phyloP scores from a whole-genome alignment of 345 rosid species.

The Citrus medica region DNA sequence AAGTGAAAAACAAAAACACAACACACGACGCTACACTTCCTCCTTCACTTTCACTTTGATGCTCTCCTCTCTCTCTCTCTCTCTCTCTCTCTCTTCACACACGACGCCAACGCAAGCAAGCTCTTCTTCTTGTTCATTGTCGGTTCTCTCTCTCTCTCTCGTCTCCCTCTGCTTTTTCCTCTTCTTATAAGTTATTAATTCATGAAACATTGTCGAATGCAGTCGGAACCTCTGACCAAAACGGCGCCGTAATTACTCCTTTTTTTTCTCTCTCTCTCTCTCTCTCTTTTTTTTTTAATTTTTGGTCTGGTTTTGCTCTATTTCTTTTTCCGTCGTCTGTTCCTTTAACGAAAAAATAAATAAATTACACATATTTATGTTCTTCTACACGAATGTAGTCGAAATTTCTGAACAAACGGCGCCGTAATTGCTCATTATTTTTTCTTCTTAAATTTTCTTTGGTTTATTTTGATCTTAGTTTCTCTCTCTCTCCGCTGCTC shows the following conservation, averaged over 20 bases:
- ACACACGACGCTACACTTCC: not conserved
- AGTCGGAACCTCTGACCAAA: not conserved
- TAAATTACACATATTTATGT: too few species aligned
- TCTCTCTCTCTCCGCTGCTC: not conserved
- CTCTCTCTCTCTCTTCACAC: not conserved
- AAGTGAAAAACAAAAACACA: not conserved
- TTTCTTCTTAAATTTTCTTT: not conserved
- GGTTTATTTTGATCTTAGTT: not conserved
- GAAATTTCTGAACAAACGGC: not conserved
- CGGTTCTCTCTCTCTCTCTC: not conserved
- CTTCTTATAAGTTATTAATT: not conserved
- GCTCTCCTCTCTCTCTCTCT: not conserved
- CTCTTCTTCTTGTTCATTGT: constrained; percentile 10
- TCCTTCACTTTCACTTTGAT: constrained; percentile 4
- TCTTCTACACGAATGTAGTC: not conserved
- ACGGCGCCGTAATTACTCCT: not conserved
- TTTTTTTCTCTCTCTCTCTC: not conserved
- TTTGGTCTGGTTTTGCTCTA: not conserved
- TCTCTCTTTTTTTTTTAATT: too few species aligned
- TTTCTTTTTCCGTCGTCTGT: not conserved
- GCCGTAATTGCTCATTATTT: not conserved
- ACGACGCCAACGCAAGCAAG: not conserved
- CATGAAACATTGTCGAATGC: not conserved
- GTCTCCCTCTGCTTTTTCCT: not conserved
- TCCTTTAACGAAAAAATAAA: too few species aligned